Percentiles rank a stretch among this genome's conserved stretches.
These are phyloP conservation scores for Mucor velutinosus DNA, from an alignment of 371 early-diverging fungal genomes.

Conservation along the genomic window DNA sequence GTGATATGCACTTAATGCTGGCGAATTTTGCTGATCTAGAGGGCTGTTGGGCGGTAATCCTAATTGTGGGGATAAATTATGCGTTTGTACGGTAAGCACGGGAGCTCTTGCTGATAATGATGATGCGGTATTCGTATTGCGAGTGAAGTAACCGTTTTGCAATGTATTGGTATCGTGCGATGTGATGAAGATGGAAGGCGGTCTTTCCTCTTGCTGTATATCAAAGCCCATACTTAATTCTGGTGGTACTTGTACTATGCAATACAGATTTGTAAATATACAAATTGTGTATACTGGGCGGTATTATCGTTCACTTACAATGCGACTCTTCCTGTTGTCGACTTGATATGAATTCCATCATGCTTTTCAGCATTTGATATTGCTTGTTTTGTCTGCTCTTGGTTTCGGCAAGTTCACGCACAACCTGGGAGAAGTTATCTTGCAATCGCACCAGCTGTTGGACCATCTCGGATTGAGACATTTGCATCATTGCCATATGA, in stretches of 20 bases:
- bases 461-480: constrained; percentile 67
- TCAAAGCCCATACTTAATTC: constrained; percentile 31
- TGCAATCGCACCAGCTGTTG: constrained; percentile 74
- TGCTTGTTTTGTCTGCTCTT: constrained; percentile 62
- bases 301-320: not conserved
- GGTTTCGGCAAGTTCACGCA: constrained; percentile 71
- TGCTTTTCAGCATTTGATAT: constrained; percentile 63
- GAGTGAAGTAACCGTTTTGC: not conserved
- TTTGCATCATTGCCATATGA: constrained; percentile 70
- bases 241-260: constrained; percentile 29
- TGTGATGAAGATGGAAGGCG: constrained; percentile 24
- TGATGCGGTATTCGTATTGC: not conserved
- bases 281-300: not conserved
- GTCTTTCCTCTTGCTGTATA: constrained; percentile 16
- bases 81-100: constrained; percentile 31
- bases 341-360: constrained; percentile 60
- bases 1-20: constrained; percentile 34
- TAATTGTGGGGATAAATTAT: constrained; percentile 23
- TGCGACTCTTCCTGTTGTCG: constrained; percentile 15
- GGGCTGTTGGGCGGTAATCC: not conserved
- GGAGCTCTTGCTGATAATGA: constrained; percentile 7
- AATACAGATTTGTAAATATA: not conserved
- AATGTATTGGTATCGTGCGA: constrained; percentile 22
- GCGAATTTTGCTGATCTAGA: constrained; percentile 13
- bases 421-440: constrained; percentile 66